These are phyloP conservation scores for Solanum sparsipilum DNA, from an alignment of 257 asterid genomes.

Conservation along the genomic window DNA sequence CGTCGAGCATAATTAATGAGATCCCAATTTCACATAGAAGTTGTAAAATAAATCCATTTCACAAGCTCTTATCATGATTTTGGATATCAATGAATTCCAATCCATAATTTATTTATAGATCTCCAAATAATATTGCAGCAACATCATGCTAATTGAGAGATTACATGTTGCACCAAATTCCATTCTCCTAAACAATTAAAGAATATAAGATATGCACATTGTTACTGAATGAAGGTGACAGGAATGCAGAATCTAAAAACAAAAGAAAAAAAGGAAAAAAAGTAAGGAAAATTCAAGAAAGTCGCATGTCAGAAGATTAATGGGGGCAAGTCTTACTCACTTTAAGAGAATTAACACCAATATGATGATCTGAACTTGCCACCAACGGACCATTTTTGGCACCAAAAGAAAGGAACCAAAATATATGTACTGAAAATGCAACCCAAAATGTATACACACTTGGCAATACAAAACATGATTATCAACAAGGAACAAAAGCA, in stretches of 20 bases:
- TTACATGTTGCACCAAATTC: not conserved
- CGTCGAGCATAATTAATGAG: not conserved
- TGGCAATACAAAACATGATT: not conserved
- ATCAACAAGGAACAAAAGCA: not conserved
- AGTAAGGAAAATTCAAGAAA: not conserved
- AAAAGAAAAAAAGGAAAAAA: too few species aligned
- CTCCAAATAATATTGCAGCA: not conserved
- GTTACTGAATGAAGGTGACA: not conserved
- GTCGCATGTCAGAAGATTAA: not conserved
- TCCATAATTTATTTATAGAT: not conserved
- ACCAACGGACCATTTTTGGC: not conserved
- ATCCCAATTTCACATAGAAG: not conserved
- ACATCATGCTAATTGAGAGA: not conserved
- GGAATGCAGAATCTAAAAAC: not conserved
- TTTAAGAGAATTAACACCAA: not conserved
- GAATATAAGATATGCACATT: not conserved
- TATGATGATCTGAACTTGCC: not conserved
- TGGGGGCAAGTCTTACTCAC: not conserved
- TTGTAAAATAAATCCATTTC: not conserved
- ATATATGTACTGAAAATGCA: not conserved
- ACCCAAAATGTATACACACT: not conserved
- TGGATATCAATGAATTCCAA: not conserved
- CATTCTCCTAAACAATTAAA: not conserved
- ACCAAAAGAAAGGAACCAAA: not conserved
- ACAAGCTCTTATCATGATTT: not conserved